A percentile compares a stretch with the other conserved stretches of the same genome.
phyloP scores from a whole-genome alignment of 2,329 filamentous ascomycete species.

The Paecilomyces fulvus region DNA sequence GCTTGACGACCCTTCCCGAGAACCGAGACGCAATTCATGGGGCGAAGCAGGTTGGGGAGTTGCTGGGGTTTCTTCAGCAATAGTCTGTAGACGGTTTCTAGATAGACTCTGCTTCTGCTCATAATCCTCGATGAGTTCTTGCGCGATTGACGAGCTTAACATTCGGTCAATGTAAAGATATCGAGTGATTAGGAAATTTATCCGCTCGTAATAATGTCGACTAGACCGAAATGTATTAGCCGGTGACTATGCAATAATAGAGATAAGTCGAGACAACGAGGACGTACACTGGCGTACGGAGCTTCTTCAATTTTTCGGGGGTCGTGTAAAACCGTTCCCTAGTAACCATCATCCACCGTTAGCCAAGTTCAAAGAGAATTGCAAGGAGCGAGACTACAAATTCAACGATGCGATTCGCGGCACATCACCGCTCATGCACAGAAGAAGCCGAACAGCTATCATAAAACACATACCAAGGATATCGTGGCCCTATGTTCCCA shows the following conservation, averaged over 20 bases:
- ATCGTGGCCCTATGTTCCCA: slow-evolving; percentile 77
- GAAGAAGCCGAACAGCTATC: not conserved
- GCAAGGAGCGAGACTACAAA: not conserved
- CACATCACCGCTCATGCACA: not conserved
- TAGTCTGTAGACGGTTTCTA: slow-evolving; percentile 60
- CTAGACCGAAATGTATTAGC: slow-evolving; percentile 27
- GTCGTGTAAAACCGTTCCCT: slow-evolving; percentile 75
- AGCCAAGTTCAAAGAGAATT: not conserved
- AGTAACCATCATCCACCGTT: not conserved
- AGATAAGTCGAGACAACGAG: not conserved
- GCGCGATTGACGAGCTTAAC: slow-evolving; percentile 84
- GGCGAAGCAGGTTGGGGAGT: slow-evolving; percentile 20
- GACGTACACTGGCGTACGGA: slow-evolving; percentile 61
- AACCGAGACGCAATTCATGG: slow-evolving; percentile 4
- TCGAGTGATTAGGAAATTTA: slow-evolving; percentile 79
- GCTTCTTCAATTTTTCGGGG: slow-evolving; percentile 61
- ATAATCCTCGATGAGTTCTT: slow-evolving; percentile 86
- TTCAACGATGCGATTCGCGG: not conserved
- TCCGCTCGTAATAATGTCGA: slow-evolving; percentile 79
- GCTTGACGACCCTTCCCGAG: not conserved
- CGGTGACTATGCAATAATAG: not conserved
- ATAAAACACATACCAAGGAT: slow-evolving; percentile 54
- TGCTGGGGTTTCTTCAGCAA: slow-evolving; percentile 56
- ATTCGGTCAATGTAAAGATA: slow-evolving; percentile 90
- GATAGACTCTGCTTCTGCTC: slow-evolving; percentile 49